Percentiles rank a stretch among this genome's conserved stretches.
Conservation (phyloP, 805 yeast species). For the Monosporozyma siamensis region DNA sequence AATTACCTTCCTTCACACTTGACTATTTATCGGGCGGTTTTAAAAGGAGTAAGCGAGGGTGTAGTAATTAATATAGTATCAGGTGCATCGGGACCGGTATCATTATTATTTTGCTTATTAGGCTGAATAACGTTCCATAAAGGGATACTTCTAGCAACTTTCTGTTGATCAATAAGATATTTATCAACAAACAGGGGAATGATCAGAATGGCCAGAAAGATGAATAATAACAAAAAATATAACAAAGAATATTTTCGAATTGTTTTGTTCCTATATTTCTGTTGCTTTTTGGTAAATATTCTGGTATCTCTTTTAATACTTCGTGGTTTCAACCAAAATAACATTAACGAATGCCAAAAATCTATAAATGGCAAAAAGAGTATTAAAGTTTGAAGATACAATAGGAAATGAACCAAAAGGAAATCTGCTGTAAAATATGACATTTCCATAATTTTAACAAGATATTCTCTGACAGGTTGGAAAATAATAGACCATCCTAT, state of each 20-base stretch:
- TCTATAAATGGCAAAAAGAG: constrained; percentile 56
- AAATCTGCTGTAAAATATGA: constrained; percentile 61
- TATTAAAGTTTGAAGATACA: constrained; percentile 52
- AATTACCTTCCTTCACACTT: no score
- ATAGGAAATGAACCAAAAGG: constrained; percentile 46
- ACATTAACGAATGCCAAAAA: constrained; percentile 54
- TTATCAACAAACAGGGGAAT: constrained; percentile 39
- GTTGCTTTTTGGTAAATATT: constrained; percentile 34
- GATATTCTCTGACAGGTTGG: constrained; percentile 56
- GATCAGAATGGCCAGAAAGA: constrained; percentile 35
- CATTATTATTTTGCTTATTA: constrained; percentile 49
- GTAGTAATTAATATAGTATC: constrained; percentile 33
- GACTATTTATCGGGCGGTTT: constrained; percentile 23
- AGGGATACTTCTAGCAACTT: constrained; percentile 16
- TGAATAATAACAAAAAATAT: constrained; percentile 34
- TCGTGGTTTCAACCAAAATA: constrained; percentile 59
- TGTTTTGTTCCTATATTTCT: constrained; percentile 33
- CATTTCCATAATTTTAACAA: constrained; percentile 57
- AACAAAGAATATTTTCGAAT: constrained; percentile 39
- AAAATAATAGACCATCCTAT: constrained; percentile 52
- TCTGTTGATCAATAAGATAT: constrained; percentile 21
- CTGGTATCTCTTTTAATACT: constrained; percentile 27
- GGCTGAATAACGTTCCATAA: constrained; percentile 49
- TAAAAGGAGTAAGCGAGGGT: constrained; percentile 28
- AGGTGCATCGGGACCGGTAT: constrained; percentile 55